Conservation (phyloP, 768 basidiomycete species). For the Agaricus subrufescens region DNA sequence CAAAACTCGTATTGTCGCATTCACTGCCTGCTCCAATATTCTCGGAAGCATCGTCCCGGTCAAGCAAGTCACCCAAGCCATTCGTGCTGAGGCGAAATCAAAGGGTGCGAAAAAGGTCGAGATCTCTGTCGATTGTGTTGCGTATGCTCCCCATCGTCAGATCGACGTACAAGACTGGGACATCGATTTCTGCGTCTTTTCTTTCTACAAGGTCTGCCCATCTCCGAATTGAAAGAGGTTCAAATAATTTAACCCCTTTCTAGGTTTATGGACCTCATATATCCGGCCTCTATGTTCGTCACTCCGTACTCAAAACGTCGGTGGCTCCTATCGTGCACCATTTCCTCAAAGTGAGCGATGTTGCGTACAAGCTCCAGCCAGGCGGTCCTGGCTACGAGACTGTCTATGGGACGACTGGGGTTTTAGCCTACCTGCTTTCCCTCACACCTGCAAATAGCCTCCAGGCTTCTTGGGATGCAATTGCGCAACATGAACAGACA, state of each 20-base stretch:
- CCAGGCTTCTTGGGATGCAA: constrained; percentile 47
- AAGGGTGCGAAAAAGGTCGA: constrained; percentile 58
- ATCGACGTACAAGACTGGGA: constrained; percentile 78
- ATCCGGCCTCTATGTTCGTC: constrained; percentile 60
- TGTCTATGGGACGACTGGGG: constrained; percentile 54
- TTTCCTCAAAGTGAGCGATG: constrained; percentile 48
- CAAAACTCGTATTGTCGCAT: constrained; percentile 69
- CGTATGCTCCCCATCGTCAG: constrained; percentile 68
- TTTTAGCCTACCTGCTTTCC: constrained; percentile 59
- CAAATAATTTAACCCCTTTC: neutral
- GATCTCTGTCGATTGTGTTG: constrained; percentile 72
- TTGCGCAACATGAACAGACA: constrained; percentile 56
- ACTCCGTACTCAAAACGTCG: constrained; percentile 41
- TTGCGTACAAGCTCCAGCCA: constrained; percentile 61
- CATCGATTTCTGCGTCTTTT: constrained; percentile 67
- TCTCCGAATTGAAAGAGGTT: neutral
- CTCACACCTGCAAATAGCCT: constrained; percentile 48
- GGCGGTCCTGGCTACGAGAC: constrained; percentile 76
- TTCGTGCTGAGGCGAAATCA: constrained; percentile 44
- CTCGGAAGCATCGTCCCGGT: constrained; percentile 65
- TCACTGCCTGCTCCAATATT: constrained; percentile 73
- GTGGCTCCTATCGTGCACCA: constrained; percentile 63
- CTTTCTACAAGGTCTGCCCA: constrained; percentile 64
- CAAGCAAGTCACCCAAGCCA: constrained; percentile 46
- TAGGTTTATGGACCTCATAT: constrained; percentile 76